Conservation (phyloP, 2,329 filamentous ascomycete genomes). For the Thielaviopsis populi region DNA sequence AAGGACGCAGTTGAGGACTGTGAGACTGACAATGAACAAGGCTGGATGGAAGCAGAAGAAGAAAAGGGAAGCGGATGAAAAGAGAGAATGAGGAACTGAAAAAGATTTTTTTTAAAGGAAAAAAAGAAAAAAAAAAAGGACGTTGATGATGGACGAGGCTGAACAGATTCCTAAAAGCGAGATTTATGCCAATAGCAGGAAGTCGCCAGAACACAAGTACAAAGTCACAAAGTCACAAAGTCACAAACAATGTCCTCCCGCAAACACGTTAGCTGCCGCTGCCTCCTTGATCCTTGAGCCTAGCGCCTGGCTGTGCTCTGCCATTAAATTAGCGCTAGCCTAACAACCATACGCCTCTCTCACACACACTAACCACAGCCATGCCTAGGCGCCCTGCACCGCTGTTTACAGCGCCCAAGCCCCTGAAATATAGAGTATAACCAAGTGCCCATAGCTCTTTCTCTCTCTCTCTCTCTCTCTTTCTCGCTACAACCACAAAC, state of each 20-base stretch:
- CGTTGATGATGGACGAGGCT: neutral
- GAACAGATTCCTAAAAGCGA: neutral
- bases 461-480: too few relatives aligned
- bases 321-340: neutral
- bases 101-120: too few relatives aligned
- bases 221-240: neutral
- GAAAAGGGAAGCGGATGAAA: too few relatives aligned
- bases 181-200: neutral
- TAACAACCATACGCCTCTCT: too few relatives aligned
- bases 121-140: neutral
- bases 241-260: neutral
- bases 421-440: neutral
- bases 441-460: neutral
- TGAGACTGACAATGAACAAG: neutral
- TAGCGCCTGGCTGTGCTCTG: neutral
- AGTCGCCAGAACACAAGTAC: neutral
- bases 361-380: neutral
- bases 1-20: neutral
- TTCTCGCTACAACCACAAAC: too few relatives aligned
- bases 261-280: neutral
- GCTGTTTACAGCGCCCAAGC: neutral
- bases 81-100: too few relatives aligned
- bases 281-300: too few relatives aligned
- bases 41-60: neutral
- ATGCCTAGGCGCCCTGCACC: neutral